phyloP scores from a whole-genome alignment of 495 filamentous ascomycete genomes.

The Lentithecium fluviatile region DNA sequence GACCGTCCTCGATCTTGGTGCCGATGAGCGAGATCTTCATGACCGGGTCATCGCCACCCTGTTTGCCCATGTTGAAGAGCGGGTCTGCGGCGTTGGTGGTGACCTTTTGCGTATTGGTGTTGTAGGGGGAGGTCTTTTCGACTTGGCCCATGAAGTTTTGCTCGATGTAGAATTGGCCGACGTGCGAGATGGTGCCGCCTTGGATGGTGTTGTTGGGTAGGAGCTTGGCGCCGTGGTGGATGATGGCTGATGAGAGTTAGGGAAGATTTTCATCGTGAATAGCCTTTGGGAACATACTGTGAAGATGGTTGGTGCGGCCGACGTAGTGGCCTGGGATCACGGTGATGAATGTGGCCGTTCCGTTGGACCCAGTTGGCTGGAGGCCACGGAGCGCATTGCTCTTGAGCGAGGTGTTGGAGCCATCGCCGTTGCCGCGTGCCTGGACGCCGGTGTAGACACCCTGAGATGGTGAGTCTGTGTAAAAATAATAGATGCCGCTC shows the following conservation, averaged over 20 bases:
- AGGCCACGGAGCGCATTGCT: conserved; percentile 54
- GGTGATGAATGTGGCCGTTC: conserved; percentile 56
- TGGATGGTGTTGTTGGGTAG: conserved; percentile 54
- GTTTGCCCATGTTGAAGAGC: conserved; percentile 50
- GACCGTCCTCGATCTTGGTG: conserved; percentile 49
- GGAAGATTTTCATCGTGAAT: not conserved
- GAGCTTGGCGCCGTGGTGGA: conserved; percentile 43
- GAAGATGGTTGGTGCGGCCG: conserved; percentile 59
- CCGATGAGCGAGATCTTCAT: conserved; percentile 58
- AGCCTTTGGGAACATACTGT: conserved; percentile 34
- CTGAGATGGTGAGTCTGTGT: conserved; percentile 1
- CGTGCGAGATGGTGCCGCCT: conserved; percentile 54
- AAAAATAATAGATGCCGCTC: not conserved
- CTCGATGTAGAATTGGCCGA: conserved; percentile 66
- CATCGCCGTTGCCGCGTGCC: conserved; percentile 30
- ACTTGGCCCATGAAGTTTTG: conserved; percentile 58
- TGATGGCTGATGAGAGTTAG: conserved; percentile 21
- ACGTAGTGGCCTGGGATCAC: conserved; percentile 63
- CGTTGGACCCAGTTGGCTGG: conserved; percentile 51
- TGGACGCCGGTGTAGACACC: conserved; percentile 53
- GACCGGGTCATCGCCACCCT: conserved; percentile 56
- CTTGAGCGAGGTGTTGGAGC: conserved; percentile 43
- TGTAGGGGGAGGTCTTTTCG: conserved; percentile 57
- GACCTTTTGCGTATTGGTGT: conserved; percentile 54
- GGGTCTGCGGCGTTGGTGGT: conserved; percentile 56